Base-by-base conservation (phyloP, 2,329 filamentous ascomycete genomes). In the Alternaria sp. region DNA sequence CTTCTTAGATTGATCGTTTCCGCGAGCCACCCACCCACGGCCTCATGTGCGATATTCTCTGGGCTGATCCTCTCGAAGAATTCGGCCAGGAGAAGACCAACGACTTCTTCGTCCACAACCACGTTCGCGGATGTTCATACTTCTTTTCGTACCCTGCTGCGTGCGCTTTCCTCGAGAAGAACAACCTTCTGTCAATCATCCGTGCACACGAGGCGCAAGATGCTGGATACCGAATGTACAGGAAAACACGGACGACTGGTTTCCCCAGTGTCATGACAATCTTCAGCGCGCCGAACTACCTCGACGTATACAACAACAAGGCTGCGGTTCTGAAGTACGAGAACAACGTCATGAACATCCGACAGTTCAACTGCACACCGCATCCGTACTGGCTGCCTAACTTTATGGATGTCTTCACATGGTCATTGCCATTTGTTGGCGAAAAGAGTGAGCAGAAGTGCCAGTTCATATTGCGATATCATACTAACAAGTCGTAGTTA, bases 381-480 rank as follows among this genome's bases (percentile, higher is more conserved):
- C 96, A 99, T 81, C 96, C 96, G 7, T 99, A 99, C 86, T 99
- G 96, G 96, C 88, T 99, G 52, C 96, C 96, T 59, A 99, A 99
- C 85, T 99, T 99, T 79, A 99, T 99, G 96, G 96, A 99, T 77
- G 96, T 99, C 67, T 99, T 99, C 79, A 99, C 96, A n/a, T 99
- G 96, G 96, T 99, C 96, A 32, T 86, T 99, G 64, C 96, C 96
- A 0, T 99, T 99, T 82, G 96, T 99, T 23, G 95, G 96, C 66
- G 96, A 99, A 82, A 99, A 99, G 87, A 84, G 79, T 82, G 70
- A 46, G 78, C 69, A 32, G 21, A 60, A 15, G 32, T 4, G 13
- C 12, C 2, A 6, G 5, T 44, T 21, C 10, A 10, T 7, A 7
- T 7, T 3, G 49, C 1, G 2, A 15, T 7, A 15, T n/a, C 10